phyloP scores from a whole-genome alignment of 768 basidiomycete genomes.

The Phanerochaete sordida region DNA sequence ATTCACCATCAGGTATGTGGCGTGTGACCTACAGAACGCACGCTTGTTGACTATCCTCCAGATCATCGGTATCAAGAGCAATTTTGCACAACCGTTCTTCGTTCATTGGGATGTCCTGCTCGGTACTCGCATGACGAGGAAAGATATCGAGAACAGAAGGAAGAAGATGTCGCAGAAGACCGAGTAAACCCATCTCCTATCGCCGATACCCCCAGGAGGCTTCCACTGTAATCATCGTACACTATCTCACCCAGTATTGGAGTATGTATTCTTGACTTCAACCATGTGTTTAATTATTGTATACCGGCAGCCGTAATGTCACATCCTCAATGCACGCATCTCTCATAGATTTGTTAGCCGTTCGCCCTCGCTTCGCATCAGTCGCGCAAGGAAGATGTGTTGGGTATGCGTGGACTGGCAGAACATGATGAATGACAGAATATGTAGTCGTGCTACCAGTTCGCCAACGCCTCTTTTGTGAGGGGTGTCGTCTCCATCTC shows the following conservation, averaged over 20 bases:
- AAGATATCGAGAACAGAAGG: slow-evolving; percentile 53
- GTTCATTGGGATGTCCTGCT: slow-evolving; percentile 89
- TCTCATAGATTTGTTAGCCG: neutral
- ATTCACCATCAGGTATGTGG: slow-evolving; percentile 89
- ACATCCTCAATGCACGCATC: neutral
- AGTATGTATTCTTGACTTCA: slow-evolving; percentile 6
- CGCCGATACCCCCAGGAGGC: neutral
- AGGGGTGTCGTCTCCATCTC: slow-evolving; percentile 61
- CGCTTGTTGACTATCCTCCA: slow-evolving; percentile 20
- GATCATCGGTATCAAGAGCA: slow-evolving; percentile 87
- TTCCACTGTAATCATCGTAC: neutral
- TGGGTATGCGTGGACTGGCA: neutral
- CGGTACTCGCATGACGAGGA: slow-evolving; percentile 78
- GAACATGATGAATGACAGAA: neutral
- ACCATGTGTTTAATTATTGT: slow-evolving; percentile 2
- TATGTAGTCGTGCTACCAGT: slow-evolving; percentile 19
- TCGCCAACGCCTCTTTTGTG: slow-evolving; percentile 24
- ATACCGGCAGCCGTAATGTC: slow-evolving; percentile 3
- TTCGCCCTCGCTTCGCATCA: neutral
- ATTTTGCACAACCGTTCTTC: slow-evolving; percentile 96
- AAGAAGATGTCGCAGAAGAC: slow-evolving; percentile 14
- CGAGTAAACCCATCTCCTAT: slow-evolving; percentile 7
- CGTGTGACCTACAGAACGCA: neutral
- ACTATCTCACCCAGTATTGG: neutral
- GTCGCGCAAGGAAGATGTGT: neutral